phyloP scores from a whole-genome alignment of 805 yeast genomes.

The Lachancea sp. region DNA sequence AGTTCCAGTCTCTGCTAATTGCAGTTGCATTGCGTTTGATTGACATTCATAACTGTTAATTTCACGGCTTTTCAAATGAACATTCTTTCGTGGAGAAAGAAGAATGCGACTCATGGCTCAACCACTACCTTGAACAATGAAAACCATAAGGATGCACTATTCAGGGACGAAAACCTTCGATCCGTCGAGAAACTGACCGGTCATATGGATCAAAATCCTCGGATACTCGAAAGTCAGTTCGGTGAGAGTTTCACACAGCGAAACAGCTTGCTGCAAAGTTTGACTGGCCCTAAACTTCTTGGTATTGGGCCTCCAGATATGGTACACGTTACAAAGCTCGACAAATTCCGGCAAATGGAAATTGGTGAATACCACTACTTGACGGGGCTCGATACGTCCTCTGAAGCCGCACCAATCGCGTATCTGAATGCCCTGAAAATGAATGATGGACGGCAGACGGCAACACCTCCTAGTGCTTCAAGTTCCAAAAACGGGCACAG shows the following conservation, averaged over 20 bases:
- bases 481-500: slow-evolving; percentile 20
- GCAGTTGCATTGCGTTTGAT: too few species aligned
- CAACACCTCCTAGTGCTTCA: slow-evolving; percentile 1
- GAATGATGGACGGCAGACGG: slow-evolving; percentile 11
- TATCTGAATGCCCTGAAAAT: slow-evolving; percentile 37
- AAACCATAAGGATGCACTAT: neutral
- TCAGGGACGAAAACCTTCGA: neutral
- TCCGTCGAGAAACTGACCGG: neutral
- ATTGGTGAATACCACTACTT: slow-evolving; percentile 45
- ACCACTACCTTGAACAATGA: slow-evolving; percentile 1
- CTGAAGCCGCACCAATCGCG: slow-evolving; percentile 42
- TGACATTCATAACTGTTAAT: neutral
- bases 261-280: slow-evolving; percentile 16
- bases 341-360: slow-evolving; percentile 41
- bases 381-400: slow-evolving; percentile 43
- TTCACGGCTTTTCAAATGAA: slow-evolving; percentile 5
- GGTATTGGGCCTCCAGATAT: slow-evolving; percentile 76
- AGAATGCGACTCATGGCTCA: slow-evolving; percentile 1
- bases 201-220: slow-evolving; percentile 14
- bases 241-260: slow-evolving; percentile 31
- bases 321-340: slow-evolving; percentile 39
- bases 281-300: slow-evolving; percentile 14
- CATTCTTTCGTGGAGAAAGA: slow-evolving; percentile 8
- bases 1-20: neutral
- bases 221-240: slow-evolving; percentile 23